These are phyloP conservation scores for Wickerhamomyces canadensis DNA, from an alignment of 805 yeast genomes.

Conservation along the genomic window DNA sequence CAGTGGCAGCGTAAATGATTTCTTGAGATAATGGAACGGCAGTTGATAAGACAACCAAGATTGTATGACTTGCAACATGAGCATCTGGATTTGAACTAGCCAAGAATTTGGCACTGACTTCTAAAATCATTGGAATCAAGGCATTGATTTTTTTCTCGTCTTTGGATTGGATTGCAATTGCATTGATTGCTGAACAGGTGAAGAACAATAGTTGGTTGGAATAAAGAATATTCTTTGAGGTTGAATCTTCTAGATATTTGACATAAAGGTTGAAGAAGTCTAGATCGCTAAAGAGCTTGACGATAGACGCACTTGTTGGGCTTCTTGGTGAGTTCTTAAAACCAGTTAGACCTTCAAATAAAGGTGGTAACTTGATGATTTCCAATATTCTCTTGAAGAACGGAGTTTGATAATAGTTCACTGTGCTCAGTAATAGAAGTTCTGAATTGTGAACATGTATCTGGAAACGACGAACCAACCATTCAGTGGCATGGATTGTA, in stretches of 20 bases:
- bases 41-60: slow-evolving; percentile 70
- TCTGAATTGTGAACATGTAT: slow-evolving; percentile 80
- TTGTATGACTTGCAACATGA: slow-evolving; percentile 79
- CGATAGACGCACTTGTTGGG: slow-evolving; percentile 64
- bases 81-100: slow-evolving; percentile 47
- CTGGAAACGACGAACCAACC: slow-evolving; percentile 90
- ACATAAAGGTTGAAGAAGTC: slow-evolving; percentile 65
- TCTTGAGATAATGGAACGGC: slow-evolving; percentile 59
- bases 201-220: slow-evolving; percentile 74
- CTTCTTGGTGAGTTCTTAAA: slow-evolving; percentile 57
- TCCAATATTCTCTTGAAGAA: slow-evolving; percentile 72
- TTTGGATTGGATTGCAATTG: slow-evolving; percentile 52
- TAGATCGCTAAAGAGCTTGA: slow-evolving; percentile 68
- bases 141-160: slow-evolving; percentile 39
- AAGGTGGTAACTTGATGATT: slow-evolving; percentile 70
- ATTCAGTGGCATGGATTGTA: slow-evolving; percentile 79
- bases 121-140: slow-evolving; percentile 52
- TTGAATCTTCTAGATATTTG: slow-evolving; percentile 37
- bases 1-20: slow-evolving; percentile 55
- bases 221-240: slow-evolving; percentile 52
- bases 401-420: slow-evolving; percentile 77
- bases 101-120: slow-evolving; percentile 51
- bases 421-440: slow-evolving; percentile 56
- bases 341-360: slow-evolving; percentile 66
- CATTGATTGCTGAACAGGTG: slow-evolving; percentile 61